Evolutionary conservation across 768 basidiomycete genomes (phyloP), one percentile per base, ranked within the genome.

Genomic region (Lepiota venenata): DNA sequence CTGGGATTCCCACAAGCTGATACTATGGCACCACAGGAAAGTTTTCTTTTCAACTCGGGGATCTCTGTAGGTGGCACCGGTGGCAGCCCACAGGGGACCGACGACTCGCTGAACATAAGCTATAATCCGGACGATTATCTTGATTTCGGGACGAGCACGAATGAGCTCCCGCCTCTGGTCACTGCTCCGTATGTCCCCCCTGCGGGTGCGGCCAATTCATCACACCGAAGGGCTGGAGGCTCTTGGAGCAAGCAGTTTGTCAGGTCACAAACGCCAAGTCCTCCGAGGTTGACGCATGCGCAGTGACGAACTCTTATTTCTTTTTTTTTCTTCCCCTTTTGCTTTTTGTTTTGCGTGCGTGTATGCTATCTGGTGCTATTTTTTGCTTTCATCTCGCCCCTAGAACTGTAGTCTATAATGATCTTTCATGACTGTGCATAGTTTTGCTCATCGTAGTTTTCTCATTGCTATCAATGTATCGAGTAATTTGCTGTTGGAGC

Each of bases 221-320:
- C 76, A 8, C 75, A 69, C 21, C 76, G 84, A 39, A 80, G 84
- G 3, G 83, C 81, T 37, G 84, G 64, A 8, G 82, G 69, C 2
- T 79, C 68, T 49, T 86, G 83, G 81, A 72, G 66, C n/a, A 53
- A 39, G 16, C 44, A 53, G 14, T 40, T 58, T 63, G 14, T 52
- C 61, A 22, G 61, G 63, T 29, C 56, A 54, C 18, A 56, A 76
- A 15, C 69, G 59, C 44, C 50, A 14, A 70, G 60, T 47, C 54
- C 67, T 0, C 43, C 67, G 40, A 59, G 64, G 18, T 36, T 51
- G 50, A 43, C 50, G 3, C 50, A 43, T 21, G 69, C 69, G 57
- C 61, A 27, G 58, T 70, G 25, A 57, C 62, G 37, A 62, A 63
- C n/a, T 56, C 57, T 58, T 15, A 11, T n/a, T 9, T 58, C 54